Base-by-base conservation (phyloP, 2,329 filamentous ascomycete genomes). In the Dothideomycetes sp. region DNA sequence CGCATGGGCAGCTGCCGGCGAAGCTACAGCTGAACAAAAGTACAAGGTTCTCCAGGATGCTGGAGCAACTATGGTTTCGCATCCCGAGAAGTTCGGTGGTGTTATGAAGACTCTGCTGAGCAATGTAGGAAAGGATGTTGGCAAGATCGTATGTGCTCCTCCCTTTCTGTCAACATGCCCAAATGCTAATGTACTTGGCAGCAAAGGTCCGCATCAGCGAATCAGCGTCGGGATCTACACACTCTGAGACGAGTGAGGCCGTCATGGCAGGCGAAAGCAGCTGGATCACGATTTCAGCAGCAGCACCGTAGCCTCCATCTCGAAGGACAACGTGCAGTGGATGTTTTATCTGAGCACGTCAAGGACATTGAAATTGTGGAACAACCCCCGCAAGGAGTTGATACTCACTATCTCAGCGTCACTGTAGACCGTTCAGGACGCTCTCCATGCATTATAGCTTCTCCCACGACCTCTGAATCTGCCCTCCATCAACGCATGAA, bases 71-170 rank as follows among this genome's bases (percentile, higher is more conserved):
- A 76, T 88, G 59, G 77, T 87, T 3, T 75, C 83, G 44, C 83
- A 88, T 52, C 84, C 84, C 0, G 79, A 82, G 36, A 78, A 82
- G 45, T 82, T 89, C 45, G 84, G 84, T 0, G 63, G 70, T 15
- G 73, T 75, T 0, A 75, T 88, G 68, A 81, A 77, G 55, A 61
- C 63, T 3, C 62, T 83, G 11, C 61, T 87, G 3, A 59, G 57
- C 12, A 60, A 63, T 29, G 58, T 59, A 35, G 63, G 61, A 46
- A 48, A 62, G 42, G 54, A 60, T 40, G 56, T 66, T 22, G 50
- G 53, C 41, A 60, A 61, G 44, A 63, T 61, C 52, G 36, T 37
- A 18, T 12, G 24, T 33, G 29, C 38, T 4, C 16, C 37, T 4
- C 18, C 18, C 12, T 30, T 22, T 14, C 17, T 4, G 16, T 7